Evolutionary conservation across 257 asterid genomes (phyloP), one percentile per base, ranked within the genome.

Genomic region (Penstemon davidsonii): DNA sequence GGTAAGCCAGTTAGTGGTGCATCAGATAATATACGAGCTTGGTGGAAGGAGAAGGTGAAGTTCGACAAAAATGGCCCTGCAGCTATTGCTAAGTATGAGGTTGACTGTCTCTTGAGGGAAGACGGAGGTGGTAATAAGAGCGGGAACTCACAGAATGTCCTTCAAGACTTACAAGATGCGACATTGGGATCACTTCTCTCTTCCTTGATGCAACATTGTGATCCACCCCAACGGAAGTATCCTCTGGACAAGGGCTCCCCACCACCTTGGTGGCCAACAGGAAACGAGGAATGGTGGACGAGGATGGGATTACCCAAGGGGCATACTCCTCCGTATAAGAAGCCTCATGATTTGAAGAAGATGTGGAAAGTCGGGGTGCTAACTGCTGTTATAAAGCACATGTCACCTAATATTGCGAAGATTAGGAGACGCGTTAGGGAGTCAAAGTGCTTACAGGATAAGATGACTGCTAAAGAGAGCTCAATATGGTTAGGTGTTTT

Each of bases 401-500:
- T 91, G 95, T 90, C 92, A 4, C 97, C 97, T 44, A 77, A 91
- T 76, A 76, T 91, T 70, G 91, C 95, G 4, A 91, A 83, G 78
- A 84, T 88, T 37, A 83, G 84, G 87, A 81, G 76, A 71, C 76
- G 82, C 7, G 79, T 90, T 45, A 72, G 88, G 75, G 82, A 79
- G 72, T 90, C 97, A 0, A 90, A 90, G 82, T 88, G 95, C 73
- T 86, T 90, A 49, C 97, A 90, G 78, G 97, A 90, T 81, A 90
- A 88, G 78, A 90, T 91, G 96, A 91, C 97, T 19, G 95, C 96
- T 6, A 88, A 91, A 76, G 97, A 90, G 72, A 90, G 91, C 78
- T 79, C 86, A 33, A 88, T 86, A 54, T 90, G 97, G 97, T 77
- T 88, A 72, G 82, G 85, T 37, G 95, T 88, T 62, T 70, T 90